These are phyloP conservation scores for Botrytis tulipae DNA, from an alignment of 2,329 filamentous ascomycete genomes.

Conservation along the genomic window DNA sequence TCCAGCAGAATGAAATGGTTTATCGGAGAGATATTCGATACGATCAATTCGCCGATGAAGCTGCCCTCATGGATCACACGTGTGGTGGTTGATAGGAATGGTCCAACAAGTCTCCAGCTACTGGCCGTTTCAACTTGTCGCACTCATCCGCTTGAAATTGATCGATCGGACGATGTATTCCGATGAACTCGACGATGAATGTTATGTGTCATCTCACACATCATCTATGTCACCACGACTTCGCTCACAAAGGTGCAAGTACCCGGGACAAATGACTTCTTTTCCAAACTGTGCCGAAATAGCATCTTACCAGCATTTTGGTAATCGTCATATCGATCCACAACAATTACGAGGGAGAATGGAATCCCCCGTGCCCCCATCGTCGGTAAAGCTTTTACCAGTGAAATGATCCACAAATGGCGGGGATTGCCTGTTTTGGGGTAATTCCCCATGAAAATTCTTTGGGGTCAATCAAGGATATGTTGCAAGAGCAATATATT, in stretches of 20 bases:
- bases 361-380: neutral
- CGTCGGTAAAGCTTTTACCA: constrained; percentile 9
- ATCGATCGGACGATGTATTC: neutral
- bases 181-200: neutral
- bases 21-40: neutral
- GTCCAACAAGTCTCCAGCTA: neutral
- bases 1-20: neutral
- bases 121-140: neutral
- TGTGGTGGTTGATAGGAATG: neutral
- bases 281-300: neutral
- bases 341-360: neutral
- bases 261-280: constrained; percentile 4
- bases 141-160: neutral
- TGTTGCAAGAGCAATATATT: neutral
- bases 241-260: neutral
- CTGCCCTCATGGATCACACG: neutral
- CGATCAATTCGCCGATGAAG: neutral
- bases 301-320: neutral
- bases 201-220: neutral
- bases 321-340: neutral
- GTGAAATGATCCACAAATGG: neutral
- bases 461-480: neutral
- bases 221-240: neutral
- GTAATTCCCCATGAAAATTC: neutral
- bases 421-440: neutral